These are phyloP conservation scores for Galerina marginata DNA, from an alignment of 768 basidiomycete genomes.

Conservation along the genomic window DNA sequence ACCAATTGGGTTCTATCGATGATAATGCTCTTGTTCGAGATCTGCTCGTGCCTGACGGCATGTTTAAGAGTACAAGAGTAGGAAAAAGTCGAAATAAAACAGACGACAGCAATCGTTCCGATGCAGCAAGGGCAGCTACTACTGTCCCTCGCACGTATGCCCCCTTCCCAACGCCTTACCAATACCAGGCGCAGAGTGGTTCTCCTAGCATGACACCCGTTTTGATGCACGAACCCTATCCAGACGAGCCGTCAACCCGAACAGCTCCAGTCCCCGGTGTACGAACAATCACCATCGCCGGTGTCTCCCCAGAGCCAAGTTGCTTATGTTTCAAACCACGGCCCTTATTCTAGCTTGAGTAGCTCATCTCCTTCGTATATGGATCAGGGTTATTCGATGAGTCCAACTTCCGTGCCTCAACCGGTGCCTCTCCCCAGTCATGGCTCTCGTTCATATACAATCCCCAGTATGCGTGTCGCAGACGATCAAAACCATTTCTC, in stretches of 20 bases:
- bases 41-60: constrained; percentile 66
- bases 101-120: constrained; percentile 41
- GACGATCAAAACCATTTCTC: neutral
- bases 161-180: constrained; percentile 42
- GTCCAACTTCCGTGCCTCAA: neutral
- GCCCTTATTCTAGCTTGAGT: constrained; percentile 11
- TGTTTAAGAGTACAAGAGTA: constrained; percentile 72
- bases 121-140: constrained; percentile 32
- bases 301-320: constrained; percentile 21
- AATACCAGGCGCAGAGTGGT: constrained; percentile 29
- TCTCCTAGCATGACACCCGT: constrained; percentile 36
- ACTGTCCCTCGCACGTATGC: constrained; percentile 44
- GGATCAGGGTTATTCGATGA: constrained; percentile 2
- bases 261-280: constrained; percentile 22
- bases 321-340: constrained; percentile 12
- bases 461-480: neutral
- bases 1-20: constrained; percentile 73
- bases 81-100: constrained; percentile 52
- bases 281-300: constrained; percentile 27
- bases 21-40: constrained; percentile 63
- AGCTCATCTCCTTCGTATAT: constrained; percentile 4
- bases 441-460: constrained; percentile 1
- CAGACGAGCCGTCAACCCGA: constrained; percentile 24
- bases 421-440: neutral
- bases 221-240: constrained; percentile 50